phyloP scores from a whole-genome alignment of 352 stramenopile species.

The Phytophthora europaea region DNA sequence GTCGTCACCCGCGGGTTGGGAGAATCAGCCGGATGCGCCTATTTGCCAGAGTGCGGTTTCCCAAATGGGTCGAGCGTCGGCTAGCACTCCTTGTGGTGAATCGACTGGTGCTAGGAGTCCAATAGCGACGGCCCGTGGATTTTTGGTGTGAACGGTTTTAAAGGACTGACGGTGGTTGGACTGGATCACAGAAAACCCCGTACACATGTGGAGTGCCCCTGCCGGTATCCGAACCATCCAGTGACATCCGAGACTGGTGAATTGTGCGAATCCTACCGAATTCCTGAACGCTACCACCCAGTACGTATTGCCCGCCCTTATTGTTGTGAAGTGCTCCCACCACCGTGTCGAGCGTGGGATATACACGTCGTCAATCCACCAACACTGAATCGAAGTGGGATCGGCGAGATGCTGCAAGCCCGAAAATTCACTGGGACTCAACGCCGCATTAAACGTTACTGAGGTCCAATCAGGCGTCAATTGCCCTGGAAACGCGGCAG shows the following conservation, averaged over 20 bases:
- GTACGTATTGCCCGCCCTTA: background rate
- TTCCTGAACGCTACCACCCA: conserved; percentile 4
- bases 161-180: background rate
- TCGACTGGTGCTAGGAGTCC: background rate
- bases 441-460: background rate
- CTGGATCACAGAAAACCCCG: conserved; percentile 2
- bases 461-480: background rate
- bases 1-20: background rate
- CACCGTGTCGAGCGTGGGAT: background rate
- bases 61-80: background rate
- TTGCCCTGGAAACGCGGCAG: background rate
- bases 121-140: background rate
- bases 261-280: background rate
- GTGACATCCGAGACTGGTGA: background rate
- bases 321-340: background rate
- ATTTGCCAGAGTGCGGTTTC: background rate
- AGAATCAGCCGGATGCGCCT: background rate
- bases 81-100: background rate
- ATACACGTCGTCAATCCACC: conserved; percentile 7
- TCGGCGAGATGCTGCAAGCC: too few species aligned
- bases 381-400: background rate
- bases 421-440: too few species aligned
- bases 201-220: conserved; percentile 1
- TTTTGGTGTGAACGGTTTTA: background rate
- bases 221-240: background rate